phyloP scores from a whole-genome alignment of 345 rosid species.

The Firmiana major region DNA sequence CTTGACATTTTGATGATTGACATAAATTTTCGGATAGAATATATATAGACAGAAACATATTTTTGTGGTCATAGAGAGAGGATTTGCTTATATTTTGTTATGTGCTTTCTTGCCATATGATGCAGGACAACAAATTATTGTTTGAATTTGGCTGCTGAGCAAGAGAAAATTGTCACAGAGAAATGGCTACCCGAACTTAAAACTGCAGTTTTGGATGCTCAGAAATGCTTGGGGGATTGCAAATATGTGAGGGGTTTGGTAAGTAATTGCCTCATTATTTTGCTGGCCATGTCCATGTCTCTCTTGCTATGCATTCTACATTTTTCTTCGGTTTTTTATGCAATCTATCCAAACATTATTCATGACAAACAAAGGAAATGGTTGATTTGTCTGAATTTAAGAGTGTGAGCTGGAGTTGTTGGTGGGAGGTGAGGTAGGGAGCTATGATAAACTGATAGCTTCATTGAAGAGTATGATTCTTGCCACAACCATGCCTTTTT shows the following conservation, averaged over 20 bases:
- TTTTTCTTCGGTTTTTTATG: not conserved
- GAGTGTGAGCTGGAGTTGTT: not conserved
- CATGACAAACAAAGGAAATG: not conserved
- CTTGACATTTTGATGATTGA: too few species aligned
- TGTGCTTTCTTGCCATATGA: conserved; percentile 10
- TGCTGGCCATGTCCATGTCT: not conserved
- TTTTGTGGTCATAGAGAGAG: not conserved
- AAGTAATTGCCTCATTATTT: conserved; percentile 29
- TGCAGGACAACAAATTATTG: conserved; percentile 78
- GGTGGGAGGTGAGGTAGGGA: not conserved
- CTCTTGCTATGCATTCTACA: not conserved
- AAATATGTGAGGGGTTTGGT: conserved; percentile 79
- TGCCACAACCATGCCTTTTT: not conserved
- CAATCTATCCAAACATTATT: not conserved
- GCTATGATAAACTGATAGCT: not conserved
- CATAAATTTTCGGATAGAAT: not conserved
- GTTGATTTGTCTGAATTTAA: not conserved
- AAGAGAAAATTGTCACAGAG: conserved; percentile 65
- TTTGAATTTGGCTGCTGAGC: conserved; percentile 76
- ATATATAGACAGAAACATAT: not conserved
- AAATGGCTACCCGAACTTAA: conserved; percentile 91
- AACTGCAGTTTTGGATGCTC: conserved; percentile 60
- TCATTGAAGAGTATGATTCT: not conserved
- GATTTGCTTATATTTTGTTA: not conserved
- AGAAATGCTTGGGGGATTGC: conserved; percentile 72